Evolutionary conservation across 2,329 filamentous ascomycete genomes (phyloP), one percentile per base, ranked within the genome.

Genomic region (Annulohypoxylon truncatum): DNA sequence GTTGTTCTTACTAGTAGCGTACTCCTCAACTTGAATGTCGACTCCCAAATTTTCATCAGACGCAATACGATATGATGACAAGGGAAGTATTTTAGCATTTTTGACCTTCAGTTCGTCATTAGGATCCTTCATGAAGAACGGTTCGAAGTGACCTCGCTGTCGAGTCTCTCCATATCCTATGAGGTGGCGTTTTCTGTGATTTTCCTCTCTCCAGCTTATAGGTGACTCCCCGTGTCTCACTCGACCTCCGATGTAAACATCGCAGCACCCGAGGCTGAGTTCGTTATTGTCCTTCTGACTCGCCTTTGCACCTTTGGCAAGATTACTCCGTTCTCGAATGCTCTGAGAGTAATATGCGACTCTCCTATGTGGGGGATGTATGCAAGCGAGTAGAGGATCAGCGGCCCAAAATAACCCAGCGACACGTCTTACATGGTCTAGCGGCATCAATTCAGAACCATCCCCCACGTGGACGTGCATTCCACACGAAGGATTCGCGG

Each of bases 391-490:
- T 1, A 74, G 24, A 4, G 70, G 66, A 31, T 74, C 72, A 1
- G 58, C 63, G 0, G 73, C 70, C 26, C 57, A 73, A 13, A 58
- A 44, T 0, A 74, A 53, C 5, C 52, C 59, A 3, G 50, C 56
- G 2, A 71, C 52, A 1, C 71, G 66, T 4, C 61, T 67, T 3
- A 72, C 33, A 0, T 68, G 62, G 3, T 69, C 65, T 0, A 72
- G 48, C 2, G 66, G 22, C 20, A 74, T 57, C 2, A 24, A 26
- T 2, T 71, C 57, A 3, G 4, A 8, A 0, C 63, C 61, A 35
- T 67, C 54, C 4, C 71, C 72, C 2, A 73, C 69, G 12, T 74
- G 73, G 15, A 74, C 72, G 10, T 74, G 72, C 0, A 74, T 13
- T 0, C 67, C 72, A 7, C 71, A 73, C 0, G 67, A 48, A 0